These are phyloP conservation scores for Westerdykella ornata DNA, from an alignment of 2,329 filamentous ascomycete genomes.

Conservation along the genomic window DNA sequence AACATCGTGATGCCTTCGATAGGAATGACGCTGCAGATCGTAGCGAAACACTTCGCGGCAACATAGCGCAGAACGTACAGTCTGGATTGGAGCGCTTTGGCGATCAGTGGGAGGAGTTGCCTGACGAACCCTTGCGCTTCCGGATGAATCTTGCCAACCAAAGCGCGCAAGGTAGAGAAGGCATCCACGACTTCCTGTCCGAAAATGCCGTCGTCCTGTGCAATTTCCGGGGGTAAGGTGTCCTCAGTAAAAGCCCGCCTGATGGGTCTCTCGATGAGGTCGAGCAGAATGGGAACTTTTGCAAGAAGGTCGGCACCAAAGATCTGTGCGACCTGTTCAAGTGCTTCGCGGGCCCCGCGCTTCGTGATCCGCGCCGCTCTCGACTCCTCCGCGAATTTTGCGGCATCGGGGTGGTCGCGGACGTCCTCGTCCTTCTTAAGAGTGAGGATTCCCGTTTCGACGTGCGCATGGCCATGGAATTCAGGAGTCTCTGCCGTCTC, in stretches of 20 bases:
- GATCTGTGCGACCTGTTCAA: slow-evolving; percentile 75
- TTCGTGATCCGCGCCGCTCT: slow-evolving; percentile 84
- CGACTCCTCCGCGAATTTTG: slow-evolving; percentile 81
- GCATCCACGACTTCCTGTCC: slow-evolving; percentile 93
- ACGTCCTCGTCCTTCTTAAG: slow-evolving; percentile 96
- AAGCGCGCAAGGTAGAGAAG: slow-evolving; percentile 82
- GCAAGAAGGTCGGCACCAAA: slow-evolving; percentile 73
- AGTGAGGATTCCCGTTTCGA: slow-evolving; percentile 77
- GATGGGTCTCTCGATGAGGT: slow-evolving; percentile 76
- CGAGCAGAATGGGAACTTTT: slow-evolving; percentile 75
- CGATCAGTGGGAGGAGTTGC: slow-evolving; percentile 74
- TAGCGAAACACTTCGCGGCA: slow-evolving; percentile 94
- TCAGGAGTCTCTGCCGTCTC: slow-evolving; percentile 97
- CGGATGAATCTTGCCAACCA: slow-evolving; percentile 80
- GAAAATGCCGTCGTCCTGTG: slow-evolving; percentile 64
- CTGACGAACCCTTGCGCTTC: slow-evolving; percentile 74
- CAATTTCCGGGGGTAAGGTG: slow-evolving; percentile 62
- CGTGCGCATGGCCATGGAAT: slow-evolving; percentile 73
- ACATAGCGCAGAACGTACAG: slow-evolving; percentile 93
- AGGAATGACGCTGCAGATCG: slow-evolving; percentile 92
- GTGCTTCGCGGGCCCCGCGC: slow-evolving; percentile 85
- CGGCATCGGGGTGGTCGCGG: slow-evolving; percentile 84
- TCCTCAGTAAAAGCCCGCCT: slow-evolving; percentile 64
- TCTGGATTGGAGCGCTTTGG: slow-evolving; percentile 78
- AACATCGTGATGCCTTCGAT: slow-evolving; percentile 93